Evolutionary conservation across 768 basidiomycete genomes (phyloP).

Genomic region (Phaeolepiota aurea): DNA sequence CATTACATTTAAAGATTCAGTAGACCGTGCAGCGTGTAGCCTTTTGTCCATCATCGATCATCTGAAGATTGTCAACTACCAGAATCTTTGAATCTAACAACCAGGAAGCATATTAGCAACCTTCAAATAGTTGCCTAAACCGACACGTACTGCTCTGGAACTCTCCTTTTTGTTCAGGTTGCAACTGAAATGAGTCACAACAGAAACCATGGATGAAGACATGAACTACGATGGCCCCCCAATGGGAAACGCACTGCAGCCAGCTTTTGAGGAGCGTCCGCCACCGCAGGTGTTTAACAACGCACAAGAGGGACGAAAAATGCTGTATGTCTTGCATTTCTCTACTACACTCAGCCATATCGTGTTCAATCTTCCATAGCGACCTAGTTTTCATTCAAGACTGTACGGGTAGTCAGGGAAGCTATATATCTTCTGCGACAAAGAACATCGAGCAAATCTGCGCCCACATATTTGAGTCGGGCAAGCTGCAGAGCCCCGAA

Average conservation of each 20-base stretch:
- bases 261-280: conserved; percentile 26
- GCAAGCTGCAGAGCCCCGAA: conserved; percentile 78
- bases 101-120: no score
- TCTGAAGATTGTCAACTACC: neutral
- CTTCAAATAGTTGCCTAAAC: no score
- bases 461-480: conserved; percentile 89
- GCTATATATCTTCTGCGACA: conserved; percentile 88
- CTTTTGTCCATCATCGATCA: neutral
- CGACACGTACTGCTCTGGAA: conserved; percentile 4
- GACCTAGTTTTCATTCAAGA: conserved; percentile 95
- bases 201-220: conserved; percentile 69
- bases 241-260: conserved; percentile 20
- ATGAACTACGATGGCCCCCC: conserved; percentile 55
- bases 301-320: conserved; percentile 43
- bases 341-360: neutral
- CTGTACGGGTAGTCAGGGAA: conserved; percentile 88
- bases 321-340: conserved; percentile 42
- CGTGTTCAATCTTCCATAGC: conserved; percentile 25
- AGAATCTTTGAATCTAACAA: neutral
- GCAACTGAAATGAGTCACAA: conserved; percentile 10
- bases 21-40: neutral
- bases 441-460: conserved; percentile 96
- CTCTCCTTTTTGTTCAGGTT: conserved; percentile 12
- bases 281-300: conserved; percentile 23
- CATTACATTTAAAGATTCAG: conserved; percentile 1